Percentiles rank a stretch among this genome's conserved stretches.
phyloP scores from a whole-genome alignment of 83 land plant genomes.

The Picea abies region DNA sequence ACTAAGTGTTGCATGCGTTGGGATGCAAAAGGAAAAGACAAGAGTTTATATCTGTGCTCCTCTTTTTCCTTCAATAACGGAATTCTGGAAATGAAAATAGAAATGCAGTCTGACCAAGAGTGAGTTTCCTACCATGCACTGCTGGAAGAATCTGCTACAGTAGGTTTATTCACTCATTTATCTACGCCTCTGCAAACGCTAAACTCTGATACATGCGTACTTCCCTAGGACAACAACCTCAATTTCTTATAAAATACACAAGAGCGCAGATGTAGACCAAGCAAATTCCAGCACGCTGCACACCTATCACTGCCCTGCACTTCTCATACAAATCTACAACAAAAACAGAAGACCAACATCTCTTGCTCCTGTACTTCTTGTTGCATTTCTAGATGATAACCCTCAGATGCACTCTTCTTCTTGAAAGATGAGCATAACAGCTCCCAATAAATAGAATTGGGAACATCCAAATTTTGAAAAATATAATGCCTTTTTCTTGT shows the following conservation, averaged over 20 bases:
- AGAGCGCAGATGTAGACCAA: not conserved
- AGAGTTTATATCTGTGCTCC: not conserved
- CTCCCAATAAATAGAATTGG: no score
- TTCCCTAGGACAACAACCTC: not conserved
- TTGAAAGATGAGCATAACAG: no score
- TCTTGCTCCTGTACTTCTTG: no score
- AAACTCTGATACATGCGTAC: not conserved
- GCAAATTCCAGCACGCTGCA: not conserved
- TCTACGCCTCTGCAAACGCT: not conserved
- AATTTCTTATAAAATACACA: not conserved
- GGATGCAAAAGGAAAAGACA: not conserved
- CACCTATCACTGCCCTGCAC: slow-evolving; percentile 2
- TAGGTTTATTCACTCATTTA: not conserved
- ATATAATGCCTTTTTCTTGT: no score
- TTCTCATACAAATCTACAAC: not conserved
- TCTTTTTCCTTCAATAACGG: not conserved
- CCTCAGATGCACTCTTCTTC: no score
- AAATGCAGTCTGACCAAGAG: not conserved
- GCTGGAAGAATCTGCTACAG: slow-evolving; percentile 7
- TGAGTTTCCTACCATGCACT: slow-evolving; percentile 1
- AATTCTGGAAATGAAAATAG: not conserved
- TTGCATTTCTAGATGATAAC: no score
- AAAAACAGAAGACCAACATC: not conserved
- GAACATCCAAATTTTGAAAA: no score
- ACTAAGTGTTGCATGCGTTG: no score